phyloP scores from a whole-genome alignment of 208 protist species.

The Leishmania arabica region DNA sequence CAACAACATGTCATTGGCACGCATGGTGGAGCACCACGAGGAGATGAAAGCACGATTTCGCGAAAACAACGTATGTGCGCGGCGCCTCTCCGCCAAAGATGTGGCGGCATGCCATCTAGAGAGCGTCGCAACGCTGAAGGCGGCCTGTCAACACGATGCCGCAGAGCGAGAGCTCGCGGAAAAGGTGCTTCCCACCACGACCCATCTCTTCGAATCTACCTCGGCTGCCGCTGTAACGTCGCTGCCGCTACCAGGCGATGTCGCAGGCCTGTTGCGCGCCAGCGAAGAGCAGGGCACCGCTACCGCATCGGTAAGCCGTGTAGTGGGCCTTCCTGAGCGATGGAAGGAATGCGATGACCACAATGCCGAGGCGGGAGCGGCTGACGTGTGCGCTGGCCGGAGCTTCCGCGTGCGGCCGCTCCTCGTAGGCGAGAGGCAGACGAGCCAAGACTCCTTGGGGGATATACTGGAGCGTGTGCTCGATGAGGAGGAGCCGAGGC shows the following conservation, averaged over 20 bases:
- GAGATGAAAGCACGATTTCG: constrained; percentile 44
- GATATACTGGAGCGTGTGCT: not conserved
- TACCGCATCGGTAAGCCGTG: not conserved
- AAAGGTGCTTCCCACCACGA: constrained; percentile 4
- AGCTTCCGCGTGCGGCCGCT: constrained; percentile 1
- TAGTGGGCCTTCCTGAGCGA: not conserved
- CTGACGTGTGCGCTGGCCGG: not conserved
- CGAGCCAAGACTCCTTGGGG: not conserved
- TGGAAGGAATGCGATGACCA: not conserved
- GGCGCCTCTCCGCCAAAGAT: constrained; percentile 46
- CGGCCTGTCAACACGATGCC: not conserved
- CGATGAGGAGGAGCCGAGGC: not conserved
- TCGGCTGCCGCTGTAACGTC: not conserved
- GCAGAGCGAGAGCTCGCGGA: constrained; percentile 7
- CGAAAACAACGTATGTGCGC: constrained; percentile 20
- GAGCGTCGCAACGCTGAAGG: constrained; percentile 9
- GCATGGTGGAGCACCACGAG: constrained; percentile 74
- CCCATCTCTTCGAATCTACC: constrained; percentile 17
- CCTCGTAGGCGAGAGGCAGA: not conserved
- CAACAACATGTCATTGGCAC: constrained; percentile 66
- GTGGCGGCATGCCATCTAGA: constrained; percentile 34
- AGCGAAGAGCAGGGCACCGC: not conserved
- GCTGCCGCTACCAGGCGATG: not conserved
- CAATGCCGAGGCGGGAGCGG: not conserved
- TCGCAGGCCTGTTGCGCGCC: not conserved